Percentiles rank a stretch among this genome's conserved stretches.
Evolutionary conservation across 768 basidiomycete genomes (phyloP).

Genomic region (Hygrophorus pudorinus): DNA sequence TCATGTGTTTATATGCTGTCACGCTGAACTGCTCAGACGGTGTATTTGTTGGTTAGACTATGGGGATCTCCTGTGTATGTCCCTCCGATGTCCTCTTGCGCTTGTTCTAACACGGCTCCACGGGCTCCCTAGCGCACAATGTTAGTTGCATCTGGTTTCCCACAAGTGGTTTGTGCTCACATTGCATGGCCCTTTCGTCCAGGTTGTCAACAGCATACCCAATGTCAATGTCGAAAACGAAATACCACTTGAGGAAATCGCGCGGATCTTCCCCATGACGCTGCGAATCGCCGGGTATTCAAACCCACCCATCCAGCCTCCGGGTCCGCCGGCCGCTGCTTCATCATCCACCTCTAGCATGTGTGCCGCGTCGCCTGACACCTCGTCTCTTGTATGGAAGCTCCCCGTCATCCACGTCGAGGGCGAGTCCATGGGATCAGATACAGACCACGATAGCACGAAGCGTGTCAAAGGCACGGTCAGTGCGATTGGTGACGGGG

Average conservation of each 20-base stretch:
- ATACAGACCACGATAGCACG: constrained; percentile 19
- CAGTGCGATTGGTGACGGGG: constrained; percentile 37
- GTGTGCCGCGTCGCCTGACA: constrained; percentile 16
- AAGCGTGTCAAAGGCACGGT: constrained; percentile 34
- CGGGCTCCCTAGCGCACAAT: no score
- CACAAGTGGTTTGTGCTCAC: no score
- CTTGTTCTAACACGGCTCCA: no score
- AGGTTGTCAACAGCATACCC: no score
- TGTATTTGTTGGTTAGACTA: constrained; percentile 54
- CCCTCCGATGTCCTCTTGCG: background rate
- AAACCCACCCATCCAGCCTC: constrained; percentile 2
- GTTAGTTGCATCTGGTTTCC: no score
- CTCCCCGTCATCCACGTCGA: constrained; percentile 42
- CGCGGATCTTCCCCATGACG: constrained; percentile 43
- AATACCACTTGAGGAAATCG: constrained; percentile 28
- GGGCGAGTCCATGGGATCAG: constrained; percentile 33
- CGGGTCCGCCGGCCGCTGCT: no score
- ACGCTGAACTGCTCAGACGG: constrained; percentile 25
- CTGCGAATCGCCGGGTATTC: constrained; percentile 32
- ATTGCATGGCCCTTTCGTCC: no score
- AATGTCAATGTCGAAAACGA: background rate
- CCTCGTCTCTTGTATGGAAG: constrained; percentile 21
- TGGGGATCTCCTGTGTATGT: constrained; percentile 40
- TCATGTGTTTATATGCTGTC: background rate
- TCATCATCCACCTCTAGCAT: constrained; percentile 6